phyloP scores from a whole-genome alignment of 441 rosid genomes.

The Iberis amara region DNA sequence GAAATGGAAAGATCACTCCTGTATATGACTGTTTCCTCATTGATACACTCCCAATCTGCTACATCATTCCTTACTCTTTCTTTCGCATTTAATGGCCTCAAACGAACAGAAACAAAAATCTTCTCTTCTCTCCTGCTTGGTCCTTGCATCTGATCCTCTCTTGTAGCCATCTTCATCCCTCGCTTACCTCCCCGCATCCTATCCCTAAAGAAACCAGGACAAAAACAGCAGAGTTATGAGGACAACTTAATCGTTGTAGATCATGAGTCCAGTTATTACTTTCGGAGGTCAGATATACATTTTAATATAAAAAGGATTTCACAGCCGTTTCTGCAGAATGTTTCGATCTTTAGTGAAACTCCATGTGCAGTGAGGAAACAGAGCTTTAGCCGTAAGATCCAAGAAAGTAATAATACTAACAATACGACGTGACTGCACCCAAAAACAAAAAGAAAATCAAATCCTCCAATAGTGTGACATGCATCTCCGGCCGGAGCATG shows the following conservation, averaged over 20 bases:
- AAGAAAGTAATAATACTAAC: constrained; percentile 1
- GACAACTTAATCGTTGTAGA: constrained; percentile 10
- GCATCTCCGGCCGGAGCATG: constrained; percentile 16
- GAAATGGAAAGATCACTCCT: constrained; percentile 53
- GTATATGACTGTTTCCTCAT: constrained; percentile 48
- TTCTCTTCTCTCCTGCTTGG: constrained; percentile 44
- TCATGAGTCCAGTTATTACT: constrained; percentile 12
- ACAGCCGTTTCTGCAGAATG: constrained; percentile 38
- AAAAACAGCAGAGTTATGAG: constrained; percentile 4
- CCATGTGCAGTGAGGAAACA: constrained; percentile 35
- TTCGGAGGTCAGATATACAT: background rate
- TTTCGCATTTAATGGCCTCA: constrained; percentile 63
- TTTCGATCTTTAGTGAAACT: constrained; percentile 31
- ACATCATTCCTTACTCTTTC: constrained; percentile 52
- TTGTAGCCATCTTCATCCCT: constrained; percentile 50
- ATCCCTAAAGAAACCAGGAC: constrained; percentile 19
- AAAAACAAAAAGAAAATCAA: background rate
- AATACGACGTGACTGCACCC: background rate
- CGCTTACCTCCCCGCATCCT: constrained; percentile 28
- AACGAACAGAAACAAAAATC: constrained; percentile 58
- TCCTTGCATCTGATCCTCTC: constrained; percentile 48
- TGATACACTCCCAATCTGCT: constrained; percentile 71
- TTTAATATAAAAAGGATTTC: constrained; percentile 19
- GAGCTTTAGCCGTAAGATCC: constrained; percentile 23
- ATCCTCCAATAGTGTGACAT: constrained; percentile 15